These are phyloP conservation scores for Paraconiothyrium sp. DNA, from an alignment of 2,329 filamentous ascomycete species.

Conservation along the genomic window DNA sequence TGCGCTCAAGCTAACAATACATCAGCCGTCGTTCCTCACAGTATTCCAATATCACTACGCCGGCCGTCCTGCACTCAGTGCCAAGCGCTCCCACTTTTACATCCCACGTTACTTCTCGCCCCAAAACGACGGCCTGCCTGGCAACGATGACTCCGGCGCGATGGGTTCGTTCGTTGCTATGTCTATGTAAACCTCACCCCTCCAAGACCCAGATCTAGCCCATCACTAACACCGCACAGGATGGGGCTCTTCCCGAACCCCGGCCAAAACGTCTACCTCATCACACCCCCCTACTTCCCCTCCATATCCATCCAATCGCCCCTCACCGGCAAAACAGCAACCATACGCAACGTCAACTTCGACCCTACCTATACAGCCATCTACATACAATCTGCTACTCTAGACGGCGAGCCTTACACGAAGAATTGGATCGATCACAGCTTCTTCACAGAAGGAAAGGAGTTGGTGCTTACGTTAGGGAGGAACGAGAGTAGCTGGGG, in stretches of 20 bases:
- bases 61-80: slow-evolving; percentile 52
- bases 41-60: slow-evolving; percentile 57
- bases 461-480: slow-evolving; percentile 53
- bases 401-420: slow-evolving; percentile 52
- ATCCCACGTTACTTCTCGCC: slow-evolving; percentile 54
- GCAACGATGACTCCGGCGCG: slow-evolving; percentile 55
- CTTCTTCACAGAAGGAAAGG: slow-evolving; percentile 55
- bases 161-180: slow-evolving; percentile 56
- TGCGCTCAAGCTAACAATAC: neutral
- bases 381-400: slow-evolving; percentile 54
- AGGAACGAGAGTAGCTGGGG: slow-evolving; percentile 55
- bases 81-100: slow-evolving; percentile 52
- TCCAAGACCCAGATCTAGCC: slow-evolving; percentile 47
- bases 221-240: slow-evolving; percentile 40
- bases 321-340: slow-evolving; percentile 49
- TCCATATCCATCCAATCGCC: slow-evolving; percentile 49
- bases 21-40: slow-evolving; percentile 51
- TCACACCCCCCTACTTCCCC: slow-evolving; percentile 56
- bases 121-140: slow-evolving; percentile 49
- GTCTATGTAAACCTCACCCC: slow-evolving; percentile 51
- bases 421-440: slow-evolving; percentile 55
- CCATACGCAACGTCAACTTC: slow-evolving; percentile 51
- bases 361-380: slow-evolving; percentile 51
- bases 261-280: slow-evolving; percentile 56
- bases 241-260: slow-evolving; percentile 56